Evolutionary conservation across 2,329 filamentous ascomycete genomes (phyloP).

Genomic region (Neonectria neomacrospora): DNA sequence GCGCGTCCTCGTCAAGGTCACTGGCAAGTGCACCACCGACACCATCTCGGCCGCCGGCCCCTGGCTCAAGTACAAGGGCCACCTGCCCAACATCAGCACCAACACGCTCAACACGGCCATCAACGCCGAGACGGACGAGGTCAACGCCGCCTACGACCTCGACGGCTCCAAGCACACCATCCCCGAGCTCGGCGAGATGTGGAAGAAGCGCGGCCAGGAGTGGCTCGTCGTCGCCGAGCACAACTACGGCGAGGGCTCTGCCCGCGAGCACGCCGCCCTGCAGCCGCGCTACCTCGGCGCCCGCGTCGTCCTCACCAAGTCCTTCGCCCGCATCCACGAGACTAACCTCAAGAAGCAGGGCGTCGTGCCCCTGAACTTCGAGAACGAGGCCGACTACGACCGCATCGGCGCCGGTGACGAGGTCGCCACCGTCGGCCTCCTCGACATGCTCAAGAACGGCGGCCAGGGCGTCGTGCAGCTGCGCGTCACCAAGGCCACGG

Average conservation of each 20-base stretch:
- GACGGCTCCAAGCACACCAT: constrained; percentile 81
- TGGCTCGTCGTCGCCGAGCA: constrained; percentile 98
- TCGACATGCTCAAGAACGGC: constrained; percentile 80
- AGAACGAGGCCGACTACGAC: constrained; percentile 88
- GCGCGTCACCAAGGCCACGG: constrained; percentile 69
- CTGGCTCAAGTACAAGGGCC: constrained; percentile 99
- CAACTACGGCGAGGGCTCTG: constrained; percentile 94
- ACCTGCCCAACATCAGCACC: constrained; percentile 95
- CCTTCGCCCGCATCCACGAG: constrained; percentile 92
- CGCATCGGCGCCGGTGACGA: constrained; percentile 83
- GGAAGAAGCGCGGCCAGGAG: constrained; percentile 78
- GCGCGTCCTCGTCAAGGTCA: constrained; percentile 92
- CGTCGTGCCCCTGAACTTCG: constrained; percentile 93
- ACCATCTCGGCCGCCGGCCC: constrained; percentile 95
- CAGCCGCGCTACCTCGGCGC: constrained; percentile 93
- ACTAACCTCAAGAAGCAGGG: constrained; percentile 98
- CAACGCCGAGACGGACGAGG: constrained; percentile 91
- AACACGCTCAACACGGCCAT: constrained; percentile 97
- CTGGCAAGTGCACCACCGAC: constrained; percentile 97
- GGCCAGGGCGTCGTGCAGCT: constrained; percentile 83
- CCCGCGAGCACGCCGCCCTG: constrained; percentile 88
- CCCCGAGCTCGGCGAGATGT: constrained; percentile 85
- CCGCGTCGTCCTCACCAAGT: constrained; percentile 84
- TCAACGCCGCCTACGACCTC: constrained; percentile 90
- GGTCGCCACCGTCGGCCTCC: constrained; percentile 83